A percentile compares a stretch with the other conserved stretches of the same genome.
These are phyloP conservation scores for Physaria fendleri DNA, from an alignment of 345 rosid genomes.

Conservation along the genomic window DNA sequence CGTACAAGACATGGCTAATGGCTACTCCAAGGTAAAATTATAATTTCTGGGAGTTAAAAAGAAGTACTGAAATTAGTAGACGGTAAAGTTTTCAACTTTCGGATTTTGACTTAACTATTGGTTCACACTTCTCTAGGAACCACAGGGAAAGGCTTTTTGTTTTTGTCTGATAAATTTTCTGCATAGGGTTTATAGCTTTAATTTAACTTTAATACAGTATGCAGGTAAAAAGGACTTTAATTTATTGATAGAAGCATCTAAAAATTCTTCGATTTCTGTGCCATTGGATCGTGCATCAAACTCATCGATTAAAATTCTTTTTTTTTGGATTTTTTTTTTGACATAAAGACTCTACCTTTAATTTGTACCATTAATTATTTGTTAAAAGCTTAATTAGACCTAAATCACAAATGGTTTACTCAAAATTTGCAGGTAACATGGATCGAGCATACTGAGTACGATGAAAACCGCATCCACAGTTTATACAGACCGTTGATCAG, in stretches of 20 bases:
- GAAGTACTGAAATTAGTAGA: not conserved
- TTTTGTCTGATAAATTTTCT: not conserved
- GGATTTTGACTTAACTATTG: not conserved
- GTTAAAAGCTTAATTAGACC: too few species aligned
- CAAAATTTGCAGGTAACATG: constrained; percentile 65
- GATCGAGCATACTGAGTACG: constrained; percentile 96
- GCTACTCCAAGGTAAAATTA: constrained; percentile 73
- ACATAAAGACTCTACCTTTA: not conserved
- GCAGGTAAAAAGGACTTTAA: constrained; percentile 16
- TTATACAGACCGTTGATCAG: constrained; percentile 58
- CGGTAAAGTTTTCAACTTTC: not conserved
- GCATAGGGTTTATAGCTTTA: constrained; percentile 18
- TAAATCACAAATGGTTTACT: not conserved
- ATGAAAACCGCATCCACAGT: constrained; percentile 60
- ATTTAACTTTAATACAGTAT: not conserved
- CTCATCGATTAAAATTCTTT: constrained; percentile 1
- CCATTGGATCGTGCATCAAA: constrained; percentile 29
- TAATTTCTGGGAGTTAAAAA: not conserved
- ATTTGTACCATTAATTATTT: not conserved
- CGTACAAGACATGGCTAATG: constrained; percentile 95
- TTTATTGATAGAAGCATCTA: constrained; percentile 54
- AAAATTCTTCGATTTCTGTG: constrained; percentile 37
- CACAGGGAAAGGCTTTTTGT: constrained; percentile 2
- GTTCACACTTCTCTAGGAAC: constrained; percentile 13
- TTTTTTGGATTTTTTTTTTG: not conserved